Evolutionary conservation across 345 rosid species (phyloP).

Genomic region (Euphorbia tirucalli): DNA sequence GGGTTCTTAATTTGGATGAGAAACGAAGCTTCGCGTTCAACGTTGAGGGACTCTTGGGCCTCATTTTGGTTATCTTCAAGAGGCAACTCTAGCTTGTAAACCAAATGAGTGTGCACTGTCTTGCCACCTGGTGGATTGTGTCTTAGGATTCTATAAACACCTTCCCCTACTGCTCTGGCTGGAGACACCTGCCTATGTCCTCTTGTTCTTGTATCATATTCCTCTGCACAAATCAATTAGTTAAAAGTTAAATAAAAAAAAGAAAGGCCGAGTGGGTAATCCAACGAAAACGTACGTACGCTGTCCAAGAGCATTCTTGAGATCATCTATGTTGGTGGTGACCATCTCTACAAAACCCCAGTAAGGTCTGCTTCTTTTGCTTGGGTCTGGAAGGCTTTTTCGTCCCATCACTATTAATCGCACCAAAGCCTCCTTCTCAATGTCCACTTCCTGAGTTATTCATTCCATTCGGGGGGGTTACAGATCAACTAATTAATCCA

Average conservation of each 20-base stretch:
- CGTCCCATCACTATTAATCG: conserved; percentile 66
- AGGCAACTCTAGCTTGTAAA: conserved; percentile 73
- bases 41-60: conserved; percentile 65
- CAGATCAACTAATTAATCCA: neutral
- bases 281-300: conserved; percentile 28
- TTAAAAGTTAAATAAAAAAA: too few relatives aligned
- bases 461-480: too few relatives aligned
- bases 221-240: conserved; percentile 37
- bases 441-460: conserved; percentile 44
- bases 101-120: conserved; percentile 59
- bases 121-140: conserved; percentile 49
- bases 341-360: conserved; percentile 85
- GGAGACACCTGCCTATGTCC: conserved; percentile 48
- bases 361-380: conserved; percentile 50
- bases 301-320: conserved; percentile 57
- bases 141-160: conserved; percentile 62
- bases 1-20: conserved; percentile 71
- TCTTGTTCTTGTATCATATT: conserved; percentile 59
- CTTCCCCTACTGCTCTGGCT: conserved; percentile 71
- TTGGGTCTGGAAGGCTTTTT: conserved; percentile 68
- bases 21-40: conserved; percentile 65
- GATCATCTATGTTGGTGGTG: conserved; percentile 49
- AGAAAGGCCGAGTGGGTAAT: neutral
- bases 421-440: conserved; percentile 52
- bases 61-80: conserved; percentile 31